A percentile compares a stretch with the other conserved stretches of the same genome.
Conservation (phyloP, 192 early-diverging fungal genomes). For the Spinellus fusiger region DNA sequence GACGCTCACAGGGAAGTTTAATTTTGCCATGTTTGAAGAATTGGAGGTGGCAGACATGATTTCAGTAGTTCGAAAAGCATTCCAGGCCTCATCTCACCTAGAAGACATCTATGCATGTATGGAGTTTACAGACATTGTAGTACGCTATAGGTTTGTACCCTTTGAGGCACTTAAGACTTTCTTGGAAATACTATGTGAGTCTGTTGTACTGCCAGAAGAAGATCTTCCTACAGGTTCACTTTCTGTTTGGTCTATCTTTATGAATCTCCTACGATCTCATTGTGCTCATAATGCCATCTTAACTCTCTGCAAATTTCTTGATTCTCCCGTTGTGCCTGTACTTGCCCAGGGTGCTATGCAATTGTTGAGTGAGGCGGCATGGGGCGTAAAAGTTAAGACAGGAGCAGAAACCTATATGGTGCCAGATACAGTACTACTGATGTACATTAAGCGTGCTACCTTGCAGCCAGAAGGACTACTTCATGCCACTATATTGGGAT, state of each 20-base stretch:
- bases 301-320: slow-evolving; percentile 49
- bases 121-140: slow-evolving; percentile 48
- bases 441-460: slow-evolving; percentile 24
- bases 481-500: slow-evolving; percentile 16
- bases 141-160: slow-evolving; percentile 50
- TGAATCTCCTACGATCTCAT: slow-evolving; percentile 58
- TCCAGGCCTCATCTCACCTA: slow-evolving; percentile 30
- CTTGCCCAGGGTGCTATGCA: slow-evolving; percentile 51
- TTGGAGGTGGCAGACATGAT: slow-evolving; percentile 42
- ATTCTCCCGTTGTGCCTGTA: slow-evolving; percentile 10
- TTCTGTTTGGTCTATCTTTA: slow-evolving; percentile 49
- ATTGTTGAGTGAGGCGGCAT: slow-evolving; percentile 49
- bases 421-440: slow-evolving; percentile 22
- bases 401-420: slow-evolving; percentile 18
- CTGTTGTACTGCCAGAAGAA: slow-evolving; percentile 17
- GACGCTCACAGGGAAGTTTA: slow-evolving; percentile 46
- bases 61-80: slow-evolving; percentile 38
- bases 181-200: slow-evolving; percentile 45
- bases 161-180: slow-evolving; percentile 36
- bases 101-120: slow-evolving; percentile 40
- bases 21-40: slow-evolving; percentile 53
- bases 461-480: slow-evolving; percentile 5
- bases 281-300: slow-evolving; percentile 52
- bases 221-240: neutral
- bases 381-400: slow-evolving; percentile 33